Percentiles rank a stretch among this genome's conserved stretches.
These are phyloP conservation scores for Emmonsiellopsis sp. DNA, from an alignment of 2,329 filamentous ascomycete genomes.

Conservation along the genomic window DNA sequence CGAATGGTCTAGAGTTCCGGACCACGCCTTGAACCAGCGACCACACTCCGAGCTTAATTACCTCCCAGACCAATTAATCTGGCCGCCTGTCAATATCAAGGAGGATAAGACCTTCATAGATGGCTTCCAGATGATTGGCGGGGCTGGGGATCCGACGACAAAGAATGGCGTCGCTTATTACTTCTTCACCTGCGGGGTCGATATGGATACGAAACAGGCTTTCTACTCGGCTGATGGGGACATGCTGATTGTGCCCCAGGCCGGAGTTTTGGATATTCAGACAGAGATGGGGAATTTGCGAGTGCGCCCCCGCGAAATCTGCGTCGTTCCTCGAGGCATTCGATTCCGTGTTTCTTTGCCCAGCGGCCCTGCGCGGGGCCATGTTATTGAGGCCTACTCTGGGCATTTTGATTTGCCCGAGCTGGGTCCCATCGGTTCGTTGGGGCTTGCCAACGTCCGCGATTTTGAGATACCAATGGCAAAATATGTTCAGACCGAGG, in stretches of 20 bases:
- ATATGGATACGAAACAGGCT: slow-evolving; percentile 40
- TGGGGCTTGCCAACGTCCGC: slow-evolving; percentile 59
- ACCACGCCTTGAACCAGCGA: neutral
- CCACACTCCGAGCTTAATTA: neutral
- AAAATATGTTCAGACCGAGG: slow-evolving; percentile 51
- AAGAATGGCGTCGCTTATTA: slow-evolving; percentile 42
- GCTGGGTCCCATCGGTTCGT: slow-evolving; percentile 62
- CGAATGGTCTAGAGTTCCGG: neutral
- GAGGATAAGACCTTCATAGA: neutral
- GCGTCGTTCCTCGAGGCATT: slow-evolving; percentile 52
- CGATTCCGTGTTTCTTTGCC: slow-evolving; percentile 47
- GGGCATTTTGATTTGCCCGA: slow-evolving; percentile 62
- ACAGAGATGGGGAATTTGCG: slow-evolving; percentile 52
- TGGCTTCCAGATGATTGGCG: slow-evolving; percentile 11
- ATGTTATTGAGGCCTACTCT: slow-evolving; percentile 64
- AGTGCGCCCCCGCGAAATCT: slow-evolving; percentile 53
- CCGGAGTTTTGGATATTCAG: slow-evolving; percentile 52
- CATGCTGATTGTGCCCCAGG: slow-evolving; percentile 51
- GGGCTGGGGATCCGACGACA: slow-evolving; percentile 42
- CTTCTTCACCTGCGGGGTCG: slow-evolving; percentile 42
- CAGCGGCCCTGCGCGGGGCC: slow-evolving; percentile 54
- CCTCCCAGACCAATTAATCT: neutral
- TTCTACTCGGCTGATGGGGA: slow-evolving; percentile 54
- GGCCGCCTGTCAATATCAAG: neutral
- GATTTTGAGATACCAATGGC: slow-evolving; percentile 68